Conservation (phyloP, 441 rosid species). For the Adansonia madagascariensis region DNA sequence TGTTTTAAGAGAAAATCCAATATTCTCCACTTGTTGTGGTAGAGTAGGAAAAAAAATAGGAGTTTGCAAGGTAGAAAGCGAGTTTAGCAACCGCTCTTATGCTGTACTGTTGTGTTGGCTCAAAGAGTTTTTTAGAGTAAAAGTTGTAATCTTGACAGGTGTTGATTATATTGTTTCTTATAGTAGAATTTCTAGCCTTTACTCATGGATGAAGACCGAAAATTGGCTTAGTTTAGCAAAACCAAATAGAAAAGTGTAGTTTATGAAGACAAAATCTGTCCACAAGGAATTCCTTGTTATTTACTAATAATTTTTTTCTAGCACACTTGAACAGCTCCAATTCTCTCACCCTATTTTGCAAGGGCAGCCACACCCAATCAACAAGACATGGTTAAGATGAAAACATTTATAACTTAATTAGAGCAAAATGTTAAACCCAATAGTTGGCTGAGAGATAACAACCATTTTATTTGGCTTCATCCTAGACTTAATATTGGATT, state of each 20-base stretch:
- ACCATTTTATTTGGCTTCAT: not conserved
- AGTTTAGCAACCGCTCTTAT: too few species aligned
- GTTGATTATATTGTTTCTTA: not conserved
- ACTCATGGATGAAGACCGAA: not conserved
- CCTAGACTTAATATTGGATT: not conserved
- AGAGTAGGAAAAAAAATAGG: too few species aligned
- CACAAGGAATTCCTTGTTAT: not conserved
- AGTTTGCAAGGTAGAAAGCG: too few species aligned
- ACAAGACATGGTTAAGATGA: not conserved
- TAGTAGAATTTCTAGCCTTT: not conserved
- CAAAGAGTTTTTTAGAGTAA: too few species aligned
- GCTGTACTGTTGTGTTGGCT: too few species aligned
- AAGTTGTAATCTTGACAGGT: too few species aligned
- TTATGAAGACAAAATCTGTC: not conserved
- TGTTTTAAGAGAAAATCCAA: too few species aligned
- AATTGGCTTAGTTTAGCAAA: not conserved
- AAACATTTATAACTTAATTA: too few species aligned
- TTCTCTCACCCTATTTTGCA: not conserved
- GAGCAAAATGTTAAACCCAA: not conserved
- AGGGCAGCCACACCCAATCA: not conserved
- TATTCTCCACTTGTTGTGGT: too few species aligned
- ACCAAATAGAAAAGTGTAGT: not conserved
- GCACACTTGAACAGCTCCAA: not conserved
- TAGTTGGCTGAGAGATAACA: not conserved
- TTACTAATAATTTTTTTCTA: not conserved